phyloP scores from a whole-genome alignment of 1,284 basidiomycete species.

The Mycena sp. region DNA sequence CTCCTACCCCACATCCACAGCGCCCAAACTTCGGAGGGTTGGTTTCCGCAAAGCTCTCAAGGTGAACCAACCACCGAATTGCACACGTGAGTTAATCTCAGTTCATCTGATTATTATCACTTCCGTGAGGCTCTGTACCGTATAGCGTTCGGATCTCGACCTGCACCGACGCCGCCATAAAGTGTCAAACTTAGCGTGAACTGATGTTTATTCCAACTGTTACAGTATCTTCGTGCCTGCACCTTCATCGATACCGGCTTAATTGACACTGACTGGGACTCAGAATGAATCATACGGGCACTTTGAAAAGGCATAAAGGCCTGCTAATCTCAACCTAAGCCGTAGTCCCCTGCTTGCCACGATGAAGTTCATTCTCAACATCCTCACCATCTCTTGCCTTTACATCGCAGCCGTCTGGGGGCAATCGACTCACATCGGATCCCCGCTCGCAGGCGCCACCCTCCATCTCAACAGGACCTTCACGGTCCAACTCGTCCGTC shows the following conservation, averaged over 20 bases:
- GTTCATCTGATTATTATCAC: neutral
- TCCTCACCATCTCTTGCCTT: constrained; percentile 22
- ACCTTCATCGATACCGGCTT: too few species aligned
- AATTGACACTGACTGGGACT: neutral
- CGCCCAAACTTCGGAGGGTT: too few species aligned
- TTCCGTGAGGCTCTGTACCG: neutral
- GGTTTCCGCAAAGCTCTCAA: too few species aligned
- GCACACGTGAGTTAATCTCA: neutral
- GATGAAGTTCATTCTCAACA: constrained; percentile 18
- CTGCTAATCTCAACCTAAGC: neutral
- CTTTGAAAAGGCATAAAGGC: neutral
- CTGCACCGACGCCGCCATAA: neutral
- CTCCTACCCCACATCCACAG: too few species aligned
- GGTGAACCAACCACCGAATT: too few species aligned
- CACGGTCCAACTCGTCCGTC: constrained; percentile 43
- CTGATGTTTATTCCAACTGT: neutral
- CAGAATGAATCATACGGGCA: neutral
- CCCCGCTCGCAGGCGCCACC: constrained; percentile 36
- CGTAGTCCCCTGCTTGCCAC: neutral
- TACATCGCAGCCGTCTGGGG: constrained; percentile 37
- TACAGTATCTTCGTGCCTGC: neutral
- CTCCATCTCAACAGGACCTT: constrained; percentile 36
- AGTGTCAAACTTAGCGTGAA: neutral
- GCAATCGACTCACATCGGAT: constrained; percentile 41
- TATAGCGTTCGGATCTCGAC: neutral